Evolutionary conservation across 1,284 basidiomycete genomes (phyloP), one percentile per base, ranked within the genome.

Genomic region (Moniliophthora roreri): DNA sequence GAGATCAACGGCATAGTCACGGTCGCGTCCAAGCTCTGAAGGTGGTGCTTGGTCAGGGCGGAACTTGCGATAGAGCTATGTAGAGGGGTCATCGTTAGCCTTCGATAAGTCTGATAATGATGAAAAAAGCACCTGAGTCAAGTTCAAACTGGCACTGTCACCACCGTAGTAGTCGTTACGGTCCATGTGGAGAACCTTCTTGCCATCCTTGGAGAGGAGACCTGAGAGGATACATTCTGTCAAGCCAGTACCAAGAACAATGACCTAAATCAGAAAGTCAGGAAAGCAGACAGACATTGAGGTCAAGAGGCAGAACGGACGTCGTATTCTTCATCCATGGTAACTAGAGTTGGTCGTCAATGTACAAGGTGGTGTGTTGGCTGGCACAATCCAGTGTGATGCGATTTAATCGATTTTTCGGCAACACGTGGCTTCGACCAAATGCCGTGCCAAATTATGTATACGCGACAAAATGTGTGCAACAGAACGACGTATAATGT

Each of bases 101-200:
- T 63, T 57, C 66, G 62, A 18, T 51, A 48, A 50, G 35, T 41
- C 48, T 37, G 41, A 46, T 48, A 35, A 6, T 11, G 24, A 16
- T 10, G 45, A 52, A 51, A 53, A 51, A 51, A 53, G 36, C 65
- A 91, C 95, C 85, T 99, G 96, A 16, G 95, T 97, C 62, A 99
- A 76, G 77, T 98, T 99, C 70, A 99, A 78, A 74, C 92, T 95
- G 50, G 97, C 97, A 68, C 93, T 94, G 69, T 98, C 97, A 56
- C 92, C 97, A 54, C 97, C 97, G 62, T 99, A 99, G 76, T 99
- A 99, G 73, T 98, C 94, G 68, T 98, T 98, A 61, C 96, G 82
- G 76, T 99, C 97, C 85, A 99, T 98, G 75, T 99, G 97, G 40
- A 99, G 86, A 61, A 99, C 97, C 80, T 99, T 99, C 82, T 99